phyloP scores from a whole-genome alignment of 805 yeast genomes.

The Candida lessepsii region DNA sequence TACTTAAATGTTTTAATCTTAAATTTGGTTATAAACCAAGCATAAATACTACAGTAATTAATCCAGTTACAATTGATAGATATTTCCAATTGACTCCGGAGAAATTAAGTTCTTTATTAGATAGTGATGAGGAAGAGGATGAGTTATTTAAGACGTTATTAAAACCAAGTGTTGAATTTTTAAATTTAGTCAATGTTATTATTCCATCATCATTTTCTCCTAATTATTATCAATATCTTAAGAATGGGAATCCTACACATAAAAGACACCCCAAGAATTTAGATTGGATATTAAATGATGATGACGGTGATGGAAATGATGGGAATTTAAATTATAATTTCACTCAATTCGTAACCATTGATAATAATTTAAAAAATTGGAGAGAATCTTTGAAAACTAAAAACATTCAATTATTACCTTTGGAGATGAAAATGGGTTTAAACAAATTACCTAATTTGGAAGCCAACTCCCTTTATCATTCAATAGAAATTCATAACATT shows the following conservation, averaged over 20 bases:
- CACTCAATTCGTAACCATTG: constrained; percentile 42
- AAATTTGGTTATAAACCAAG: constrained; percentile 48
- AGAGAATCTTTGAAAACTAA: constrained; percentile 35
- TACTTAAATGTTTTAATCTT: constrained; percentile 40
- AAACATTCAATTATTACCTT: constrained; percentile 24
- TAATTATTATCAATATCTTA: constrained; percentile 43
- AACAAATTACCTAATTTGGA: constrained; percentile 16
- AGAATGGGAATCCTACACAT: constrained; percentile 21
- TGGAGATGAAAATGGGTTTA: constrained; percentile 31
- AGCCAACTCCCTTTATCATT: constrained; percentile 30
- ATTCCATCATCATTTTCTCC: constrained; percentile 49
- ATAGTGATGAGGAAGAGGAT: constrained; percentile 23
- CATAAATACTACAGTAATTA: constrained; percentile 45
- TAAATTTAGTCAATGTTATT: constrained; percentile 42
- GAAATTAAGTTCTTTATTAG: constrained; percentile 34
- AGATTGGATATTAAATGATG: constrained; percentile 46
- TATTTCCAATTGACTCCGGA: constrained; percentile 46
- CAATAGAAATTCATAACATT: constrained; percentile 22
- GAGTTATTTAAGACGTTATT: constrained; percentile 35
- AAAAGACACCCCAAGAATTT: constrained; percentile 25
- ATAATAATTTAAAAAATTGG: constrained; percentile 42
- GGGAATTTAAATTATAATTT: constrained; percentile 46
- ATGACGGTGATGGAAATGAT: constrained; percentile 48
- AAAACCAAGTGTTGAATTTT: constrained; percentile 43
- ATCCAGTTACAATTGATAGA: constrained; percentile 46